Percentiles rank a stretch among this genome's conserved stretches.
These are phyloP conservation scores for Amorphotheca resinae DNA, from an alignment of 495 filamentous ascomycete species.

Conservation along the genomic window DNA sequence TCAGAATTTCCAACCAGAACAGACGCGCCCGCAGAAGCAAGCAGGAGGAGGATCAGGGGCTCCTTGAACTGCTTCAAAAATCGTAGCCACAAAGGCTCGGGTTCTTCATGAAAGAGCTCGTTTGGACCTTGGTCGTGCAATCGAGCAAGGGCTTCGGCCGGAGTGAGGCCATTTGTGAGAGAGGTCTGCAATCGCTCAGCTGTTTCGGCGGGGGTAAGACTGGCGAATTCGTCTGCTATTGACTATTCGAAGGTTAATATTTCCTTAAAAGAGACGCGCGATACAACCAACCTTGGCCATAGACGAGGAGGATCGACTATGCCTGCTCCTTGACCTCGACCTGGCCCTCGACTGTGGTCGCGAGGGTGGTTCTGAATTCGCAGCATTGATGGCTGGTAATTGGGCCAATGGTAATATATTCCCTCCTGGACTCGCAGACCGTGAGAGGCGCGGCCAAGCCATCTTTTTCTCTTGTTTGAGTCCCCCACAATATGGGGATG, in stretches of 20 bases:
- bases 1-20: constrained; percentile 91
- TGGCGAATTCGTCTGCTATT: constrained; percentile 30
- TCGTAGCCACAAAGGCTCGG: constrained; percentile 86
- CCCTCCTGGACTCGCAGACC: constrained; percentile 15
- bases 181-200: constrained; percentile 74
- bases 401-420: constrained; percentile 16
- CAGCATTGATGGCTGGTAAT: constrained; percentile 13
- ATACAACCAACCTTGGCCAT: constrained; percentile 17
- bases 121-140: constrained; percentile 77
- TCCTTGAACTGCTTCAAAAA: constrained; percentile 97
- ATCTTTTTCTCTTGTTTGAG: constrained; percentile 7
- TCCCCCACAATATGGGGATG: not conserved
- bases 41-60: constrained; percentile 75
- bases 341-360: constrained; percentile 9
- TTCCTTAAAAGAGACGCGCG: not conserved
- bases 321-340: constrained; percentile 14
- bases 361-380: constrained; percentile 14
- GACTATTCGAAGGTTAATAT: constrained; percentile 16
- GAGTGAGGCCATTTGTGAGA: constrained; percentile 63
- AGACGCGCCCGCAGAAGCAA: constrained; percentile 79
- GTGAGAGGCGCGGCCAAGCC: constrained; percentile 15
- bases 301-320: constrained; percentile 17
- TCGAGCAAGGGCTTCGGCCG: constrained; percentile 66
- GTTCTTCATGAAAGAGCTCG: constrained; percentile 85
- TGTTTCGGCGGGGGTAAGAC: constrained; percentile 59